A percentile compares a stretch with the other conserved stretches of the same genome.
These are phyloP conservation scores for Colletotrichum musae DNA, from an alignment of 2,329 filamentous ascomycete species.

Conservation along the genomic window DNA sequence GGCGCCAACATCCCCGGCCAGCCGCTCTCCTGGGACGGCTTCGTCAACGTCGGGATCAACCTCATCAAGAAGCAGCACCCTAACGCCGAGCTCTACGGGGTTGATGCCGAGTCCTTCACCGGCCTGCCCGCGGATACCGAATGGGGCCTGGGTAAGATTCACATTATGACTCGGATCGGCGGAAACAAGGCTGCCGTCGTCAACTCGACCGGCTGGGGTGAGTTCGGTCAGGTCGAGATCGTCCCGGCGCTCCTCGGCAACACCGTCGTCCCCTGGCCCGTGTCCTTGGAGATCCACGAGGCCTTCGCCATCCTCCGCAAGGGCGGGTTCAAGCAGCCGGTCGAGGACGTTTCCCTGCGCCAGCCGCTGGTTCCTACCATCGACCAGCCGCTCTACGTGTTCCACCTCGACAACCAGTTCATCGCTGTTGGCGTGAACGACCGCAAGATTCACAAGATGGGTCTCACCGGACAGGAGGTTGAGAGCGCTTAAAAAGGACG, in stretches of 20 bases:
- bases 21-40: not conserved
- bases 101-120: not conserved
- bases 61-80: not conserved
- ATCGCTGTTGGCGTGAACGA: not conserved
- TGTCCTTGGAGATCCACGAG: not conserved
- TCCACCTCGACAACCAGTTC: not conserved
- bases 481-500: not conserved
- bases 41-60: not conserved
- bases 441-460: not conserved
- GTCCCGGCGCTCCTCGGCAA: not conserved
- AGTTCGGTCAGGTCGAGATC: constrained; percentile 1
- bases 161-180: not conserved
- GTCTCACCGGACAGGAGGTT: not conserved
- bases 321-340: not conserved
- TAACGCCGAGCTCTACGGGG: not conserved
- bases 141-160: not conserved
- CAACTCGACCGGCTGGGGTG: not conserved
- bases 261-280: not conserved
- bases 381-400: not conserved
- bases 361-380: not conserved
- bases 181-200: not conserved
- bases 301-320: constrained; percentile 2
- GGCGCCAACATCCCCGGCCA: not conserved
- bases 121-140: not conserved
- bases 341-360: not conserved